phyloP scores from a whole-genome alignment of 768 basidiomycete species.

The Kwoniella dendrophila region DNA sequence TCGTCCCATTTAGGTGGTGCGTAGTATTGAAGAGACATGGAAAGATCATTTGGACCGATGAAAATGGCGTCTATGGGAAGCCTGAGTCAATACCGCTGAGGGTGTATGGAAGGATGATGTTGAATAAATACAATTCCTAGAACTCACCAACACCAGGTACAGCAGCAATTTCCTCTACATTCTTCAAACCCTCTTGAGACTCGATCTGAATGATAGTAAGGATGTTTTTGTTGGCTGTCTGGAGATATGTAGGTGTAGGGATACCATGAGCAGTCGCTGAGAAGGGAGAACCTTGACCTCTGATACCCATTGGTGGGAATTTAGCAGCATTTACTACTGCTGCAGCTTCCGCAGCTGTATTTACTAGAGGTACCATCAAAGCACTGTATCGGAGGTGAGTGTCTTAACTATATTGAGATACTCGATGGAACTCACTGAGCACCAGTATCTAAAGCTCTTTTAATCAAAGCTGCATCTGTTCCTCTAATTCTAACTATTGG shows the following conservation, averaged over 20 bases:
- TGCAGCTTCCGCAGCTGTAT: slow-evolving; percentile 44
- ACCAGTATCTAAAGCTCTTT: slow-evolving; percentile 53
- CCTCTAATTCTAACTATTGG: slow-evolving; percentile 49
- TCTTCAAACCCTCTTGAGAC: slow-evolving; percentile 64
- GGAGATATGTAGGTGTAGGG: slow-evolving; percentile 47
- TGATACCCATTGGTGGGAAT: slow-evolving; percentile 49
- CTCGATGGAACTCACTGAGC: slow-evolving; percentile 55
- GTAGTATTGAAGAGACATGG: slow-evolving; percentile 26
- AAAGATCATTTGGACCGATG: slow-evolving; percentile 47
- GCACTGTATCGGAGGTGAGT: slow-evolving; percentile 26
- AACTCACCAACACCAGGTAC: slow-evolving; percentile 64
- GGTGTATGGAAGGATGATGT: too few species aligned
- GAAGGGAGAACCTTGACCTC: slow-evolving; percentile 49
- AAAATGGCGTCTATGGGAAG: slow-evolving; percentile 46
- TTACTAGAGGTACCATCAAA: slow-evolving; percentile 51
- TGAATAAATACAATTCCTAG: too few species aligned
- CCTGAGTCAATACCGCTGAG: too few species aligned
- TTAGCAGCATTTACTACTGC: slow-evolving; percentile 42
- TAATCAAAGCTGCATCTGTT: slow-evolving; percentile 34
- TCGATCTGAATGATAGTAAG: slow-evolving; percentile 71
- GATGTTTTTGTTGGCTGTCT: slow-evolving; percentile 62
- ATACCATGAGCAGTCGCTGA: slow-evolving; percentile 41
- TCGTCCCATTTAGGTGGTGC: slow-evolving; percentile 28
- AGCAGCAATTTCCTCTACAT: slow-evolving; percentile 64
- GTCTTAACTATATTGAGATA: too few species aligned